Evolutionary conservation across 2,329 filamentous ascomycete species (phyloP), one percentile per base, ranked within the genome.

Genomic region (Fusarium sp.): DNA sequence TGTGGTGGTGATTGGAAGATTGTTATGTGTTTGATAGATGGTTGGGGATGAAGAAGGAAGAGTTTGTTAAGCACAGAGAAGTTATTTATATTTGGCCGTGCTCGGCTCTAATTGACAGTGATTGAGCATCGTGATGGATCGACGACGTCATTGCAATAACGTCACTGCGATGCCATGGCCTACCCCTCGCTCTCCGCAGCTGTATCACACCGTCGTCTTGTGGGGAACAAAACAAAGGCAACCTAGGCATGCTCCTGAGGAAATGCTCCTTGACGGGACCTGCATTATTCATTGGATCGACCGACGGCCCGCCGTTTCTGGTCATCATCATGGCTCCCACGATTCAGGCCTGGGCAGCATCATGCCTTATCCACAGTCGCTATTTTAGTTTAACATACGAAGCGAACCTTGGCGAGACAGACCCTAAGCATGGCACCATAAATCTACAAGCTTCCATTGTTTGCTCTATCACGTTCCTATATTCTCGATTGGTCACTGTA

Each of bases 131-230:
- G 57, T 46, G 62, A 69, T 67, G 62, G 52, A 66, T 63, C 38
- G 39, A 69, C 60, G 65, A 70, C 68, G 68, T 70, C 68, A 70
- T 70, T 46, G 49, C 28, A 46, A 36, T 33, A 69, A 71, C 64
- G 67, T 71, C 67, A 70, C 70, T 40, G 40, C 56, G 31, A 58
- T 60, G 60, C 36, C 40, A 19, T 54, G 14, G n/a, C n/a, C 5
- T 56, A 40, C 38, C 52, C 36, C 39, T 62, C 38, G 24, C 43
- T 62, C 55, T 56, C 47, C 57, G 42, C 57, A 54, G 34, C 47
- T n/a, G 49, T 38, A 56, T 63, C 43, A 49, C 52, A 26, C 62
- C 31, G 57, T 45, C 15, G n/a, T 45, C 40, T n/a, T 51, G 58
- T 68, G 64, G 64, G 40, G 64, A 68, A 59, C 24, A 56, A 31